A percentile compares a stretch with the other conserved stretches of the same genome.
Conservation (phyloP, 495 filamentous ascomycete species). For the Melanomma pulvis-pyrius region DNA sequence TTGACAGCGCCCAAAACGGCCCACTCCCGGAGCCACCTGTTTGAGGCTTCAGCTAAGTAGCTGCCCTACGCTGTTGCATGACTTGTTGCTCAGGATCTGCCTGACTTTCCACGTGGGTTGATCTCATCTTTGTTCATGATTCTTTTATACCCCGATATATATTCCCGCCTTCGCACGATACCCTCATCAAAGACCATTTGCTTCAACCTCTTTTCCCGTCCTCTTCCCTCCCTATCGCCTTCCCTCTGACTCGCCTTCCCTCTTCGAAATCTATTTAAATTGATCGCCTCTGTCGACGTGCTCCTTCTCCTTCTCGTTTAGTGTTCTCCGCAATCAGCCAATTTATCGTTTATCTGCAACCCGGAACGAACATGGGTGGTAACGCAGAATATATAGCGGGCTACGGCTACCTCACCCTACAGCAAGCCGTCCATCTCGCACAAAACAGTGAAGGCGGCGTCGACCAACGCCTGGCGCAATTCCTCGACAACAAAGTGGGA, state of each 20-base stretch:
- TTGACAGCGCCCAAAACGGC: constrained; percentile 35
- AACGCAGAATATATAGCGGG: constrained; percentile 41
- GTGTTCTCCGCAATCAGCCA: constrained; percentile 22
- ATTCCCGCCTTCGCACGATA: constrained; percentile 8
- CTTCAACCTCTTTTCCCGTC: constrained; percentile 8
- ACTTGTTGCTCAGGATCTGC: constrained; percentile 32
- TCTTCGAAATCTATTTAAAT: neutral
- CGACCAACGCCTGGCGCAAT: constrained; percentile 54
- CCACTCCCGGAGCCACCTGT: constrained; percentile 35
- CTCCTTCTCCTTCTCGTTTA: constrained; percentile 20
- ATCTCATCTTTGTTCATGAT: constrained; percentile 31
- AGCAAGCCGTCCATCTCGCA: constrained; percentile 66
- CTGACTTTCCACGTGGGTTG: constrained; percentile 40
- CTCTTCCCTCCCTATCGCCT: neutral
- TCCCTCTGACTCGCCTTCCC: neutral
- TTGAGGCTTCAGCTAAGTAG: constrained; percentile 36
- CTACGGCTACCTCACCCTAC: constrained; percentile 47
- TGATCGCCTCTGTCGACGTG: neutral
- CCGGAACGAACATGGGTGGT: constrained; percentile 39
- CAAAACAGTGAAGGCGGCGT: constrained; percentile 61
- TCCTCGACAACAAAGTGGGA: constrained; percentile 60
- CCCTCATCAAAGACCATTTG: constrained; percentile 4
- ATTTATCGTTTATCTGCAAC: constrained; percentile 24
- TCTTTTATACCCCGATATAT: constrained; percentile 31
- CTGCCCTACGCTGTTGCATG: constrained; percentile 35